phyloP scores from a whole-genome alignment of 163 green algal genomes.

The Scenedesmus sp. region DNA sequence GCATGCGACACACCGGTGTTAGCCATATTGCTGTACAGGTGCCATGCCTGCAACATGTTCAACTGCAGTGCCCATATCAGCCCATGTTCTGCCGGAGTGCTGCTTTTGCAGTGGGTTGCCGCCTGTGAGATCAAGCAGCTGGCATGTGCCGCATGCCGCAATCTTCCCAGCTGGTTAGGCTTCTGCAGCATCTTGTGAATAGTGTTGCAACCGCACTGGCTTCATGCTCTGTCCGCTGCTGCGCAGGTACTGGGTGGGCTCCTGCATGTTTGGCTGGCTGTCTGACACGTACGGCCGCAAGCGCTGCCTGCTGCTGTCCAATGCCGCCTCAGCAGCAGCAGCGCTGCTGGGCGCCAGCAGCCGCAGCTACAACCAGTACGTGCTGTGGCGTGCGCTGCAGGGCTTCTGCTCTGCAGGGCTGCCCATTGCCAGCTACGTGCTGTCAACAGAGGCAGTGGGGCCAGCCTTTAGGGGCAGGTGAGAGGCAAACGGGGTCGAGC shows the following conservation, averaged over 20 bases:
- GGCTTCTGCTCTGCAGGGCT: slow-evolving; percentile 38
- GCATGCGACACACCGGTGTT: too few relatives aligned
- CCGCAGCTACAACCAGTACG: background rate
- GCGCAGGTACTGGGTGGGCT: slow-evolving; percentile 19
- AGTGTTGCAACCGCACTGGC: background rate
- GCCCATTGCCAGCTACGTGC: slow-evolving; percentile 32
- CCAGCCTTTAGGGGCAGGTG: slow-evolving; percentile 17
- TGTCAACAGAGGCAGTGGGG: slow-evolving; percentile 42
- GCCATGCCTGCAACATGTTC: too few relatives aligned
- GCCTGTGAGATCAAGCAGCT: background rate
- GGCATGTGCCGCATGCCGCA: background rate
- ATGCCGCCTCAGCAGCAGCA: background rate
- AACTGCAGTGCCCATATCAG: too few relatives aligned
- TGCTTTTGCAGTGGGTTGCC: background rate
- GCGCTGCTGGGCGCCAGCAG: slow-evolving; percentile 11
- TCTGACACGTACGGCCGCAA: slow-evolving; percentile 27
- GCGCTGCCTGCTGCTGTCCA: slow-evolving; percentile 8
- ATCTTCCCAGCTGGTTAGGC: background rate
- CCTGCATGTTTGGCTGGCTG: slow-evolving; percentile 29
- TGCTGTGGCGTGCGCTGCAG: background rate
- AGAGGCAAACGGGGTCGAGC: background rate
- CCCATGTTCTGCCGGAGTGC: background rate
- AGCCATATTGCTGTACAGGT: too few relatives aligned
- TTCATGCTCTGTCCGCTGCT: background rate
- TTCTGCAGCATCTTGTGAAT: background rate